These are phyloP conservation scores for Ceratobasidium sp. DNA, from an alignment of 1,284 basidiomycete genomes.

Conservation along the genomic window DNA sequence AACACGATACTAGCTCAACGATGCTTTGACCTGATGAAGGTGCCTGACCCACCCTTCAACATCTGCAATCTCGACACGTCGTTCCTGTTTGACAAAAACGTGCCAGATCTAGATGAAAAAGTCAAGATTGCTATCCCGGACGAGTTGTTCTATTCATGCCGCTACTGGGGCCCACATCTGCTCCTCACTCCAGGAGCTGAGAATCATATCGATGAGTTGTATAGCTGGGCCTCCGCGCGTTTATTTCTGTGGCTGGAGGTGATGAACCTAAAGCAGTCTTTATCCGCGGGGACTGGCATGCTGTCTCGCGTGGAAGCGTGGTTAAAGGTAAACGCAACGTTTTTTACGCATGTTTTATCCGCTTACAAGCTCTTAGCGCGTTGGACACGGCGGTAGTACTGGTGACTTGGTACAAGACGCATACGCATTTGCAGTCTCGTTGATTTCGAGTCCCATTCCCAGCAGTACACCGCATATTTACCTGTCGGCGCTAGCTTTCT, in stretches of 20 bases:
- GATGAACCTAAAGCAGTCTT: conserved; percentile 5
- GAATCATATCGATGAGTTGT: not conserved
- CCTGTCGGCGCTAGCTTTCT: no score
- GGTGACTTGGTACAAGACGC: no score
- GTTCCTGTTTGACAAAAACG: conserved; percentile 1
- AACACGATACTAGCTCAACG: not conserved
- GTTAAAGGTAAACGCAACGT: no score
- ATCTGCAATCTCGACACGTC: not conserved
- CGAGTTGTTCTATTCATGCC: conserved; percentile 15
- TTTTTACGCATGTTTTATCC: no score
- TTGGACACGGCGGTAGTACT: no score
- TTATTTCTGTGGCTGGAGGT: conserved; percentile 3
- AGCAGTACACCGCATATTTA: no score
- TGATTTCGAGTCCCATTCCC: no score
- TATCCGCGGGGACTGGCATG: not conserved
- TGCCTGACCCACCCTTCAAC: conserved; percentile 1
- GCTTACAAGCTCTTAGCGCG: no score
- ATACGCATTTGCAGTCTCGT: no score
- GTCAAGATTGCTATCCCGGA: not conserved
- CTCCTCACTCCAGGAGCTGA: not conserved
- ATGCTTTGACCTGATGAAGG: conserved; percentile 2
- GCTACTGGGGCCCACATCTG: not conserved
- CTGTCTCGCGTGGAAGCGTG: no score
- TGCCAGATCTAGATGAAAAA: not conserved
- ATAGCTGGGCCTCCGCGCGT: not conserved